phyloP scores from a whole-genome alignment of 208 protist species.

The Blastocrithidia nonstop region DNA sequence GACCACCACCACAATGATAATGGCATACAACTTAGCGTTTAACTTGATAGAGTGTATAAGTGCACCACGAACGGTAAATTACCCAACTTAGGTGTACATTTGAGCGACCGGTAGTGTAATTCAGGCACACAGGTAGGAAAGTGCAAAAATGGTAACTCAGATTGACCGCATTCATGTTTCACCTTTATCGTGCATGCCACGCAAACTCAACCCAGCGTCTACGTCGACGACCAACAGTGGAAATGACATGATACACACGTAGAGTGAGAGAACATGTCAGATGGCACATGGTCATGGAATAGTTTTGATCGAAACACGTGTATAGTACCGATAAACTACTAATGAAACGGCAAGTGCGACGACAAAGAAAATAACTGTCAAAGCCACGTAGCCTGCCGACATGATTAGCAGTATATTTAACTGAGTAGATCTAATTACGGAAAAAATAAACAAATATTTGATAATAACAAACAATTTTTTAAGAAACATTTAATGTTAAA shows the following conservation, averaged over 20 bases:
- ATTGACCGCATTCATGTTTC: conserved; percentile 56
- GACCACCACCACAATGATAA: conserved; percentile 45
- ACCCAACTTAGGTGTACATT: conserved; percentile 69
- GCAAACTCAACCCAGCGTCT: conserved; percentile 33
- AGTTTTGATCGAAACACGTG: conserved; percentile 35
- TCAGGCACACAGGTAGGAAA: conserved; percentile 79
- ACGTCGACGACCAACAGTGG: conserved; percentile 81
- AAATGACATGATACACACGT: conserved; percentile 66
- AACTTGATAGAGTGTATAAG: conserved; percentile 51
- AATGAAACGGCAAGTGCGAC: conserved; percentile 28
- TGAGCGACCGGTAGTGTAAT: conserved; percentile 73
- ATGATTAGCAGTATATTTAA: conserved; percentile 13
- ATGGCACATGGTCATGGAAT: conserved; percentile 47
- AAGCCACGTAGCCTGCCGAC: conserved; percentile 22
- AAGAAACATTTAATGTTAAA: too few relatives aligned
- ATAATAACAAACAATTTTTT: too few relatives aligned
- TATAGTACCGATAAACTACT: conserved; percentile 67
- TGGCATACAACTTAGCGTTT: conserved; percentile 72
- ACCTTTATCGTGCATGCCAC: conserved; percentile 5
- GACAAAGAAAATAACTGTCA: conserved; percentile 61
- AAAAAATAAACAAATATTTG: too few relatives aligned
- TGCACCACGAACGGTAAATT: conserved; percentile 47
- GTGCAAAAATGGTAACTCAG: conserved; percentile 76
- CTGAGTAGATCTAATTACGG: too few relatives aligned
- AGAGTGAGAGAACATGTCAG: conserved; percentile 65